Evolutionary conservation across 208 protist genomes (phyloP).

Genomic region (Angomonas ambiguus): DNA sequence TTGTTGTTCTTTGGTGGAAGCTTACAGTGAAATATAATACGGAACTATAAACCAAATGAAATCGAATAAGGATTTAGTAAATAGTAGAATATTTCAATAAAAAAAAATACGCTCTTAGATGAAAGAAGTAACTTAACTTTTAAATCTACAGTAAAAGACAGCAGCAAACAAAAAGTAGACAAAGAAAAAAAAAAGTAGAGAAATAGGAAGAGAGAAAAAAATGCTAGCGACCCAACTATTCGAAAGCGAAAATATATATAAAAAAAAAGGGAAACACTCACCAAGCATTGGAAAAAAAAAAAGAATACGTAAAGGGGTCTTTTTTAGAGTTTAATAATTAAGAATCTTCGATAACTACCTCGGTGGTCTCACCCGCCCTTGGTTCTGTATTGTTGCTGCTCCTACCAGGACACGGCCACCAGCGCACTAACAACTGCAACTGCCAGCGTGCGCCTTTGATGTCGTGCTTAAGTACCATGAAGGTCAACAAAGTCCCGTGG

Average conservation of each 20-base stretch:
- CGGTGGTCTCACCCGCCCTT: not conserved
- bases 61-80: not conserved
- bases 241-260: constrained; percentile 6
- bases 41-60: too few species aligned
- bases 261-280: not conserved
- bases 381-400: constrained; percentile 12
- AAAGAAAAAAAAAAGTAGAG: not conserved
- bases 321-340: not conserved
- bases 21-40: too few species aligned
- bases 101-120: constrained; percentile 12
- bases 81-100: not conserved
- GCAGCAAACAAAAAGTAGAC: not conserved
- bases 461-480: constrained; percentile 44
- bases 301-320: not conserved
- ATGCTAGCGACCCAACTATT: not conserved
- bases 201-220: constrained; percentile 11
- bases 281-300: not conserved
- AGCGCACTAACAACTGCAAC: constrained; percentile 70
- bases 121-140: constrained; percentile 4
- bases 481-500: constrained; percentile 60
- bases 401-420: constrained; percentile 59
- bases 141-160: not conserved
- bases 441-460: constrained; percentile 69
- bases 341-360: not conserved
- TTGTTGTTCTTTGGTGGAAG: not conserved